These are phyloP conservation scores for Coemansia sp. DNA, from an alignment of 192 early-diverging fungal species.

Conservation along the genomic window DNA sequence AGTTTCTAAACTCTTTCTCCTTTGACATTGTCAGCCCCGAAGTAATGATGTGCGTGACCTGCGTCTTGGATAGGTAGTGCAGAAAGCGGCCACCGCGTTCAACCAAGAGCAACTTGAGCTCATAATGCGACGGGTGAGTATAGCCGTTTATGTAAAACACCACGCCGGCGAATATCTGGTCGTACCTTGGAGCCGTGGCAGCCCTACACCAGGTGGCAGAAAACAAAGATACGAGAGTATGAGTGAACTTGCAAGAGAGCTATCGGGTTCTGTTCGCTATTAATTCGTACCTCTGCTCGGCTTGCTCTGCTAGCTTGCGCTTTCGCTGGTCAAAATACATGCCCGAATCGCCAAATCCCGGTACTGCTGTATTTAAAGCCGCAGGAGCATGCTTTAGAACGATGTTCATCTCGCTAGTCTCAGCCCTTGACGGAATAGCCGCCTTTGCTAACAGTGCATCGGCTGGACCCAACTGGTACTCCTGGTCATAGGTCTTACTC, in stretches of 20 bases:
- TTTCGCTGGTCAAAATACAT: constrained; percentile 43
- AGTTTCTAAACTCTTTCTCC: constrained; percentile 63
- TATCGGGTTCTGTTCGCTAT: background rate
- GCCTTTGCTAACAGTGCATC: background rate
- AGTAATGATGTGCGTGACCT: constrained; percentile 70
- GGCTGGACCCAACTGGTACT: constrained; percentile 8
- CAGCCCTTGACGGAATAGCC: background rate
- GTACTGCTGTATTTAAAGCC: background rate
- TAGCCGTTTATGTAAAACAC: constrained; percentile 71
- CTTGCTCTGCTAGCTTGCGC: constrained; percentile 45
- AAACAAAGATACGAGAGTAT: background rate
- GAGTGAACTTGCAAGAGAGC: background rate
- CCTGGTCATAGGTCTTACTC: background rate
- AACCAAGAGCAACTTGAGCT: constrained; percentile 55
- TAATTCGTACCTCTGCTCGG: constrained; percentile 9
- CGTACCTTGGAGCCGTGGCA: constrained; percentile 5
- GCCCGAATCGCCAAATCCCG: constrained; percentile 33
- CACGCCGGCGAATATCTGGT: constrained; percentile 36
- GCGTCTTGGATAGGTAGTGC: constrained; percentile 58
- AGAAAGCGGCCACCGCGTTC: constrained; percentile 58
- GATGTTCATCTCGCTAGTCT: background rate
- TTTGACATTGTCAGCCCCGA: constrained; percentile 65
- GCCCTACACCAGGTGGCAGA: background rate
- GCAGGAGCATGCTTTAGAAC: background rate
- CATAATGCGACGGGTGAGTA: constrained; percentile 58